Base-by-base conservation (phyloP, 2,329 filamentous ascomycete species). In the Pseudocercospora fijiensis region DNA sequence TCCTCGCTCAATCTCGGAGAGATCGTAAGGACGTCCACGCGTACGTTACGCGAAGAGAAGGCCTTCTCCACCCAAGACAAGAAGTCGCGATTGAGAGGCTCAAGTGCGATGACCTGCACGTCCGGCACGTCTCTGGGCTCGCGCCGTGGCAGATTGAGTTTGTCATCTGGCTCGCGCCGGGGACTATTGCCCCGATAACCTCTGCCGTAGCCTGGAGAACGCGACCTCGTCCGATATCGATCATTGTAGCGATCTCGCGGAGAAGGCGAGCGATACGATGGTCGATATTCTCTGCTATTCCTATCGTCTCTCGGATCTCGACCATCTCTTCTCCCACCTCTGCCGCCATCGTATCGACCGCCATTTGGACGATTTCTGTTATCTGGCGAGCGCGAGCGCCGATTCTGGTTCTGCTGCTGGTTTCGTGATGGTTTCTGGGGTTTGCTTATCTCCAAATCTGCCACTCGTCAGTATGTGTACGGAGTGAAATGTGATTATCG, bases 361-460 rank as follows among this genome's bases (percentile, higher is more conserved):
- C 72, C 71, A 37, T 75, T 73, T 49, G 87, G 83, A 7, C 81
- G 78, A n/a, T 78, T 76, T 61, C 78, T 75, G 70, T 83, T 80
- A 57, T 74, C 77, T 60, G 91, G 83, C 52, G 90, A 88, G 68
- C 86, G 81, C 28, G 86, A 88, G 60, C 86, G 83, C 67, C 74
- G 70, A 9, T 60, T 63, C 13, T 67, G 65, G 58, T 67, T 70
- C 53, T 68, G 65, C 28, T 70, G 65, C 41, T 67, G 64, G 28
- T 76, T 67, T 67, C 83, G 68, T 9, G 65, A 57, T 28, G 74
- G 75, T 64, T 76, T 92, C 75, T 96, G 92, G 3, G 89, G 87
- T 65, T 94, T 94, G 5, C 93, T 96, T 43, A 96, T 86, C 75
- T 97, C 93, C 20, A 97, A 85, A 75, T 96, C 92, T 95, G 66